Evolutionary conservation across 176 grass and related monocot genomes (phyloP).

Genomic region (Elaeis guineensis): DNA sequence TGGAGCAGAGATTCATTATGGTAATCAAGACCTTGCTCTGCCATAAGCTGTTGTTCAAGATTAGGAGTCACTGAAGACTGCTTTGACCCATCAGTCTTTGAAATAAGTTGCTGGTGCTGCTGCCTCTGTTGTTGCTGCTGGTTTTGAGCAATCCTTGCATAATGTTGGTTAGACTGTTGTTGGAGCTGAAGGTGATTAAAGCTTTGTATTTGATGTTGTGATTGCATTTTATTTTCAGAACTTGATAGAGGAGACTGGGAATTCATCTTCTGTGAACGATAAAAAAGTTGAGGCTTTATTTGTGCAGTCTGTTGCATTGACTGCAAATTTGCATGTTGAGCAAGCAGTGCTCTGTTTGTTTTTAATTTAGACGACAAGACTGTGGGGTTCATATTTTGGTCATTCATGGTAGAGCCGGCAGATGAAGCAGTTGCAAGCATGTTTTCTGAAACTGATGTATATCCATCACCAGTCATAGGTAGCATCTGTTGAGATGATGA

Average conservation of each 20-base stretch:
- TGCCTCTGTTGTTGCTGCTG: too few species aligned
- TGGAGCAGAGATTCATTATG: too few species aligned
- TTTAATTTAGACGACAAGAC: constrained; percentile 64
- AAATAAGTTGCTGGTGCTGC: too few species aligned
- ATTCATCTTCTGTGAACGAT: constrained; percentile 62
- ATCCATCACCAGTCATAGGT: constrained; percentile 16
- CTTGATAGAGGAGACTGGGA: constrained; percentile 46
- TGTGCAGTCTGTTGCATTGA: constrained; percentile 53
- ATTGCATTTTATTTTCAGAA: too few species aligned
- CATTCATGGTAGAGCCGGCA: constrained; percentile 42
- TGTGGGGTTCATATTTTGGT: constrained; percentile 44
- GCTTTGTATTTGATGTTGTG: too few species aligned
- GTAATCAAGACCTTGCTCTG: too few species aligned
- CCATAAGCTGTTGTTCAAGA: too few species aligned
- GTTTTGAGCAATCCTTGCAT: too few species aligned
- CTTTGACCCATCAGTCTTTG: too few species aligned
- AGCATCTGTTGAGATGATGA: constrained; percentile 26
- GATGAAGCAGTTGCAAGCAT: constrained; percentile 57
- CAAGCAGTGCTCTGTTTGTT: constrained; percentile 44
- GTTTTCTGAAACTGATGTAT: constrained; percentile 44
- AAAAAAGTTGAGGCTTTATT: constrained; percentile 64
- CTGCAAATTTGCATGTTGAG: constrained; percentile 66
- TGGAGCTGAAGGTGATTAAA: too few species aligned
- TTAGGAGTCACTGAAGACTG: too few species aligned
- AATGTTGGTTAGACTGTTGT: too few species aligned